These are phyloP conservation scores for Colletotrichum siamense DNA, from an alignment of 2,329 filamentous ascomycete genomes.

Conservation along the genomic window DNA sequence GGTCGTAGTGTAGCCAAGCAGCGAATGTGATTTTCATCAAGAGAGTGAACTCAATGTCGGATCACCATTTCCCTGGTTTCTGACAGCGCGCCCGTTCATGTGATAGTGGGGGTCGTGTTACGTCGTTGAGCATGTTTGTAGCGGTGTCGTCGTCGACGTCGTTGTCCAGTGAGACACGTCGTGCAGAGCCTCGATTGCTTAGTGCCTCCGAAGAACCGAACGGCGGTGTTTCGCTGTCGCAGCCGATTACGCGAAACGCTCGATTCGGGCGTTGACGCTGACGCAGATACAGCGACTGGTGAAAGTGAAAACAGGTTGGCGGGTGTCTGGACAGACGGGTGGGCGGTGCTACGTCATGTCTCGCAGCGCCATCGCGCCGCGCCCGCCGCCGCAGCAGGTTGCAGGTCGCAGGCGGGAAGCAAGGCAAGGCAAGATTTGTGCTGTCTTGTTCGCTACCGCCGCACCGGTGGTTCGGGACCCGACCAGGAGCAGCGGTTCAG, in stretches of 20 bases:
- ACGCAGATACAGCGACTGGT: neutral
- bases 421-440: neutral
- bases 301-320: neutral
- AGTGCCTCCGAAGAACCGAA: neutral
- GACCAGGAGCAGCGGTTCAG: neutral
- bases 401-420: neutral
- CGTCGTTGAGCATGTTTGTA: neutral
- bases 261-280: neutral
- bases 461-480: slow-evolving; percentile 15
- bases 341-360: slow-evolving; percentile 9
- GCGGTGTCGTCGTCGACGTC: neutral
- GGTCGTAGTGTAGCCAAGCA: neutral
- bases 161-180: neutral
- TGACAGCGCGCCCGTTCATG: neutral
- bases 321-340: neutral
- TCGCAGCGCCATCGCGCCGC: neutral
- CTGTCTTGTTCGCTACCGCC: neutral
- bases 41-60: neutral
- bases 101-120: slow-evolving; percentile 9
- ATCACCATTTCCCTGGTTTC: neutral
- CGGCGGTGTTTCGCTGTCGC: neutral
- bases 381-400: neutral
- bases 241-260: neutral
- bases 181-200: slow-evolving; percentile 7
- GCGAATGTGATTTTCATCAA: neutral